Conservation (phyloP, 768 basidiomycete species). For the Lactarius sanguifluus region DNA sequence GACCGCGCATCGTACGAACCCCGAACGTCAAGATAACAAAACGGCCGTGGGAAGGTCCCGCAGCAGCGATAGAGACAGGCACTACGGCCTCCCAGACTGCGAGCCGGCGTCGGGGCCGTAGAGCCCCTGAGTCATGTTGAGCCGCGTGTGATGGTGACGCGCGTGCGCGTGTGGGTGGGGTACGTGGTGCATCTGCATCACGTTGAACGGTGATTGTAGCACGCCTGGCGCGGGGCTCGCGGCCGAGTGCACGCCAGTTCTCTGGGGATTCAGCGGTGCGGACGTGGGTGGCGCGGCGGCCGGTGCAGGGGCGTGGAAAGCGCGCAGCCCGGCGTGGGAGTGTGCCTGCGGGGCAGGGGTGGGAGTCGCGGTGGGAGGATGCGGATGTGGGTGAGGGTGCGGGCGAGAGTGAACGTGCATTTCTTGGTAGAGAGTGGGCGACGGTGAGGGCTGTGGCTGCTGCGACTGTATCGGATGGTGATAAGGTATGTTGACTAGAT, state of each 20-base stretch:
- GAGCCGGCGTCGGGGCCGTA: slow-evolving; percentile 26
- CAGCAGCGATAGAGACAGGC: not conserved
- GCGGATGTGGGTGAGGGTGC: slow-evolving; percentile 22
- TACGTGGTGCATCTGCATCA: slow-evolving; percentile 72
- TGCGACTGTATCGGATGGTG: slow-evolving; percentile 31
- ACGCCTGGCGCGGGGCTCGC: slow-evolving; percentile 34
- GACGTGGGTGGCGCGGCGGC: slow-evolving; percentile 10
- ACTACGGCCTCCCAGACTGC: slow-evolving; percentile 15
- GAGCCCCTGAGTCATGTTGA: slow-evolving; percentile 40
- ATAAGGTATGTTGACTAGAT: slow-evolving; percentile 20
- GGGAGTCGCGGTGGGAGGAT: slow-evolving; percentile 11
- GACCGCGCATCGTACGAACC: not conserved
- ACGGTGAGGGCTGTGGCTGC: slow-evolving; percentile 30
- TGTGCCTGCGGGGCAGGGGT: slow-evolving; percentile 16
- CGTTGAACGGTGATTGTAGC: slow-evolving; percentile 58
- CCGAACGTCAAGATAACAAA: not conserved
- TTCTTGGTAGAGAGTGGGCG: slow-evolving; percentile 27
- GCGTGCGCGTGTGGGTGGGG: slow-evolving; percentile 79
- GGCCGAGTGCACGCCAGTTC: slow-evolving; percentile 11
- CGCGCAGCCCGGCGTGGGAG: slow-evolving; percentile 21
- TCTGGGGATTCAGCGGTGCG: slow-evolving; percentile 11
- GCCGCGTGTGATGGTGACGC: slow-evolving; percentile 62
- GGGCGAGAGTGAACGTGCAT: slow-evolving; percentile 29
- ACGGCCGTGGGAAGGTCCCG: not conserved
- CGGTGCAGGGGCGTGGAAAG: slow-evolving; percentile 17